phyloP scores from a whole-genome alignment of 345 rosid species.

The Euphorbia peplus region DNA sequence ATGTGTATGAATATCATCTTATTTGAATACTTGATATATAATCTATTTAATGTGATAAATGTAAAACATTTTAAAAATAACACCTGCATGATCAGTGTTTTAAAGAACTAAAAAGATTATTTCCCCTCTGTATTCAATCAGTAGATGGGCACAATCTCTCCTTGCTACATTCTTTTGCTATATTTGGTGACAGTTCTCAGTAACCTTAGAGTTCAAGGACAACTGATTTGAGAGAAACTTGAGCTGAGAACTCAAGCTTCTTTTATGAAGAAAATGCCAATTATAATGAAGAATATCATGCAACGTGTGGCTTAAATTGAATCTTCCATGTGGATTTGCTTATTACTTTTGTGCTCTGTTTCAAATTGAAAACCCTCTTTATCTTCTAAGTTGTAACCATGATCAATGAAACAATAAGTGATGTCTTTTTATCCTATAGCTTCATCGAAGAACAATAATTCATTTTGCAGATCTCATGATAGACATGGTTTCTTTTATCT shows the following conservation, averaged over 20 bases:
- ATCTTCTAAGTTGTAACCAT: not conserved
- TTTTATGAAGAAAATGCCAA: not conserved
- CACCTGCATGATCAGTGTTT: not conserved
- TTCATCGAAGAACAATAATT: not conserved
- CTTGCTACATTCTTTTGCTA: not conserved
- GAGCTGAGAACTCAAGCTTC: not conserved
- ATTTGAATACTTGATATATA: not conserved
- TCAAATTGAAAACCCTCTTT: not conserved
- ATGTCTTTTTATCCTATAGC: not conserved
- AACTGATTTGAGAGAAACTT: not conserved
- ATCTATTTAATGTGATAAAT: not conserved
- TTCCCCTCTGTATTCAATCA: not conserved
- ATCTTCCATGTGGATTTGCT: not conserved
- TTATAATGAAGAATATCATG: not conserved
- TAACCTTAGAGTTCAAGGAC: not conserved
- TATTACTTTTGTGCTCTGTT: not conserved
- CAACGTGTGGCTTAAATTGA: not conserved
- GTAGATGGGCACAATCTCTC: not conserved
- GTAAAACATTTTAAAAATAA: too few relatives aligned
- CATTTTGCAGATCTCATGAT: not conserved
- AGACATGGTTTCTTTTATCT: slow-evolving; percentile 10
- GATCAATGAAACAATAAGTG: not conserved
- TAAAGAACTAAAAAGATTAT: not conserved
- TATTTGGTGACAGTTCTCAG: not conserved
- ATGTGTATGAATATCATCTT: not conserved